Percentiles rank a stretch among this genome's conserved stretches.
phyloP scores from a whole-genome alignment of 73 alveolate genomes.

The Breviolum minutum region DNA sequence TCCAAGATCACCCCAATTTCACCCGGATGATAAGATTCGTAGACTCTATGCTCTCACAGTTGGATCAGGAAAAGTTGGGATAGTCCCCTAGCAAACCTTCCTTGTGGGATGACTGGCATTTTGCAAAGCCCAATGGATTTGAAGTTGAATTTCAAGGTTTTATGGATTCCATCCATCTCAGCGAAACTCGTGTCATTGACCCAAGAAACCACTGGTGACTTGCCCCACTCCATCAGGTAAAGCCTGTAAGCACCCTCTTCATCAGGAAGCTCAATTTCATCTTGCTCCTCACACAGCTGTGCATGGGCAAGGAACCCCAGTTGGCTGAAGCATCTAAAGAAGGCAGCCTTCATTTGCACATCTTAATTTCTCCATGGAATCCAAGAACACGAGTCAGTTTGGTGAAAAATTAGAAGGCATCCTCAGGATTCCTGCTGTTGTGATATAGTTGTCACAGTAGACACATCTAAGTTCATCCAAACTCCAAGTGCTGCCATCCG shows the following conservation, averaged over 20 bases:
- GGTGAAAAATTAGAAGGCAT: too few relatives aligned
- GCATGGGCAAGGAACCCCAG: background rate
- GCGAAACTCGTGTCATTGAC: background rate
- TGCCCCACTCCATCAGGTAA: slow-evolving; percentile 60
- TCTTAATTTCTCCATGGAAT: too few relatives aligned
- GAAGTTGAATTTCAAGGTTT: background rate
- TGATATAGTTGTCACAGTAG: too few relatives aligned
- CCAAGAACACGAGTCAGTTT: too few relatives aligned
- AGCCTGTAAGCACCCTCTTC: slow-evolving; percentile 70
- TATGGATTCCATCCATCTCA: background rate
- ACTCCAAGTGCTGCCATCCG: too few relatives aligned
- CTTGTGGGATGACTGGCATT: background rate
- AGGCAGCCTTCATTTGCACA: too few relatives aligned
- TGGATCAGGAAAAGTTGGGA: background rate
- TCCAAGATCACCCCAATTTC: too few relatives aligned
- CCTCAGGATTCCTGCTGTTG: too few relatives aligned
- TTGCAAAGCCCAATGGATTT: background rate
- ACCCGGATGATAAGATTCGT: too few relatives aligned
- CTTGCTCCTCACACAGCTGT: slow-evolving; percentile 4
- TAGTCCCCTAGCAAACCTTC: background rate
- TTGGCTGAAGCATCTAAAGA: too few relatives aligned
- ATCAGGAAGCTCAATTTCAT: slow-evolving; percentile 4
- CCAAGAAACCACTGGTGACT: slow-evolving; percentile 75
- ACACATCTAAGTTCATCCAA: too few relatives aligned
- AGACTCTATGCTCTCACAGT: too few relatives aligned